Percentiles rank a stretch among this genome's conserved stretches.
These are phyloP conservation scores for Astragalus membranaceus DNA, from an alignment of 306 rosid genomes.

Conservation along the genomic window DNA sequence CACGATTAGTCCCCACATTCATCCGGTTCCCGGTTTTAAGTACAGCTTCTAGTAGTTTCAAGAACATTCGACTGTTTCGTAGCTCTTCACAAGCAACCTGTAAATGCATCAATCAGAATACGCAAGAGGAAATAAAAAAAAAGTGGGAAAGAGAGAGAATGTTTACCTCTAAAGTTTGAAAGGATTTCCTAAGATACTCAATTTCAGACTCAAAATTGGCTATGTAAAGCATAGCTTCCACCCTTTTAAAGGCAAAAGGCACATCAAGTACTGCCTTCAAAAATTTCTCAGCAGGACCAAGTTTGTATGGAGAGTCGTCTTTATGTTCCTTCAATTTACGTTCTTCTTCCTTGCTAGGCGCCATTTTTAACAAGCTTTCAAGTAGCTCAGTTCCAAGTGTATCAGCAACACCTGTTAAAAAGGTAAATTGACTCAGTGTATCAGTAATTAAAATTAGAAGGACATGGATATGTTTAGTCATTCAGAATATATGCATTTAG, in stretches of 20 bases:
- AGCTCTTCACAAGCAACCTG: conserved; percentile 91
- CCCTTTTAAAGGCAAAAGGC: conserved; percentile 89
- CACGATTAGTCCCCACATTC: conserved; percentile 97
- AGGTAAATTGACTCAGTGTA: neutral
- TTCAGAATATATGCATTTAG: no score
- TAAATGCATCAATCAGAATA: neutral
- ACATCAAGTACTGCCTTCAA: conserved; percentile 86
- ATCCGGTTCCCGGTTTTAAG: conserved; percentile 95
- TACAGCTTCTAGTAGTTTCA: conserved; percentile 93
- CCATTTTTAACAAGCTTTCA: conserved; percentile 93
- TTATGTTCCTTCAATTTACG: conserved; percentile 72
- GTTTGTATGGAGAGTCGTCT: conserved; percentile 76
- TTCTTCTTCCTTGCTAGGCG: conserved; percentile 95
- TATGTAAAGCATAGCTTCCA: conserved; percentile 89
- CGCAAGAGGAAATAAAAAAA: neutral
- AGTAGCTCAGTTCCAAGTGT: conserved; percentile 84
- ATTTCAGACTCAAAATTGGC: conserved; percentile 87
- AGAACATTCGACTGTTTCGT: conserved; percentile 85
- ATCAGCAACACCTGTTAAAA: conserved; percentile 66
- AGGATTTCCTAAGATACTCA: conserved; percentile 74
- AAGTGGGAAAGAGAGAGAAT: neutral
- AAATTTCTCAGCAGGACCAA: conserved; percentile 89
- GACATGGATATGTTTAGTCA: neutral
- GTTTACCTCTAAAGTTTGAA: conserved; percentile 77
- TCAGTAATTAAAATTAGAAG: neutral